Base-by-base conservation (phyloP, 1,284 basidiomycete genomes). In the Tilletia indica region DNA sequence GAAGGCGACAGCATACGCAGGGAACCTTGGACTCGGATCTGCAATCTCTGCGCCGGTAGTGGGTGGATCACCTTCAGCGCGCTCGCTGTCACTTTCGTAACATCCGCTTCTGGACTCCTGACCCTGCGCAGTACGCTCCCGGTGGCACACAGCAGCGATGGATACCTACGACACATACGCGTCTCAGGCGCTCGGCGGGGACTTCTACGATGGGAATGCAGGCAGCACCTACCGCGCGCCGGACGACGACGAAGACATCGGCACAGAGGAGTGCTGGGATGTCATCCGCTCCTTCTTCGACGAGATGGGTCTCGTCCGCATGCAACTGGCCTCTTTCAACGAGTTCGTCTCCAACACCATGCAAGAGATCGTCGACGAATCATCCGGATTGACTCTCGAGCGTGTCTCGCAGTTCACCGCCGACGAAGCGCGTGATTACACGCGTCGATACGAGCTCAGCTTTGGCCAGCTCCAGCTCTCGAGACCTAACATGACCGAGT, bases 281-380 rank as follows among this genome's bases (percentile, higher is more conserved):
- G 80, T 83, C 68, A 98, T 99, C 82, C 92, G 93, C 74, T 91
- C 93, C 80, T 99, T 97, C 87, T 99, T 99, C 85, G 91, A 93
- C 75, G 92, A 95, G 85, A 97, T 97, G 86, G 96, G 96, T 86
- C 91, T 99, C 73, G 97, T 99, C 71, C 90, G 94, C 70, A 97
- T 99, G 85, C 96, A 99, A 85, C 89, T 99, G 71, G 94, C 97
- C 87, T 96, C 93, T 39, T 99, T 97, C 86, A 95, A 99, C 85
- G 97, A 99, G 86, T 99, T 99, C 83, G 93, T 99, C 67, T 93
- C 96, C 85, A 98, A 97, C 83, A 98, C 95, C n/a, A 97, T 99
- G 92, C 96, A 99, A 86, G 96, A 99, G 85, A 88, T 99, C 45
- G 95, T 99, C 47, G 96, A 99, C 83, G 97, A 99, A 86, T 94